Percentiles rank a stretch among this genome's conserved stretches.
phyloP scores from a whole-genome alignment of 345 rosid genomes.

The Hibiscus syriacus region DNA sequence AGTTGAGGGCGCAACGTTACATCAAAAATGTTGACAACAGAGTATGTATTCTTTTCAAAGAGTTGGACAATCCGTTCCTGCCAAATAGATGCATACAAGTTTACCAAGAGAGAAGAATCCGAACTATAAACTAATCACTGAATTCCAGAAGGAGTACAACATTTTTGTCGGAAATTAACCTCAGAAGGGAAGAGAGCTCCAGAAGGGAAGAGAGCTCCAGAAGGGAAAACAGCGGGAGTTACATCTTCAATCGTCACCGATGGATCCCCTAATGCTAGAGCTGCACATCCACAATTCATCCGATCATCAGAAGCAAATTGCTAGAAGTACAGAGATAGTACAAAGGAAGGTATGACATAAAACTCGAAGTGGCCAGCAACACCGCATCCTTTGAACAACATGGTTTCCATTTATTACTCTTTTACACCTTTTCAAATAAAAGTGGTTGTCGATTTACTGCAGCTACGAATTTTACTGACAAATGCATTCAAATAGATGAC shows the following conservation, averaged over 20 bases:
- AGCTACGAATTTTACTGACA: not conserved
- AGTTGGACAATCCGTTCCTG: constrained; percentile 83
- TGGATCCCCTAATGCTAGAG: constrained; percentile 82
- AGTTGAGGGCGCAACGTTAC: constrained; percentile 89
- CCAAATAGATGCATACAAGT: constrained; percentile 7
- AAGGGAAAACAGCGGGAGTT: constrained; percentile 65
- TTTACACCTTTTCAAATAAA: not conserved
- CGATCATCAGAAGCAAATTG: constrained; percentile 2
- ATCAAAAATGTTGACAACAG: constrained; percentile 92
- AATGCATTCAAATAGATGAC: too few species aligned
- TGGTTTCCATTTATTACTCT: not conserved
- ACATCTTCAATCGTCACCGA: constrained; percentile 72
- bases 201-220: constrained; percentile 68
- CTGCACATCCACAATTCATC: constrained; percentile 25
- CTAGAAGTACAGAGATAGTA: not conserved
- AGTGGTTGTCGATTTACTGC: too few species aligned
- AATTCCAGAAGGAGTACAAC: not conserved
- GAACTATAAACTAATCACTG: not conserved
- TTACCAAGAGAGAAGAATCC: not conserved
- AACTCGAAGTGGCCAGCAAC: not conserved
- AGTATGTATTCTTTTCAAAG: constrained; percentile 79
- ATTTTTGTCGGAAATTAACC: constrained; percentile 30
- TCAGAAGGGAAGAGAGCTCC: constrained; percentile 82
- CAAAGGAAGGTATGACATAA: not conserved
- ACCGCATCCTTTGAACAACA: not conserved